Base-by-base conservation (phyloP, 2,329 filamentous ascomycete genomes). In the Cyphellophora attinorum region DNA sequence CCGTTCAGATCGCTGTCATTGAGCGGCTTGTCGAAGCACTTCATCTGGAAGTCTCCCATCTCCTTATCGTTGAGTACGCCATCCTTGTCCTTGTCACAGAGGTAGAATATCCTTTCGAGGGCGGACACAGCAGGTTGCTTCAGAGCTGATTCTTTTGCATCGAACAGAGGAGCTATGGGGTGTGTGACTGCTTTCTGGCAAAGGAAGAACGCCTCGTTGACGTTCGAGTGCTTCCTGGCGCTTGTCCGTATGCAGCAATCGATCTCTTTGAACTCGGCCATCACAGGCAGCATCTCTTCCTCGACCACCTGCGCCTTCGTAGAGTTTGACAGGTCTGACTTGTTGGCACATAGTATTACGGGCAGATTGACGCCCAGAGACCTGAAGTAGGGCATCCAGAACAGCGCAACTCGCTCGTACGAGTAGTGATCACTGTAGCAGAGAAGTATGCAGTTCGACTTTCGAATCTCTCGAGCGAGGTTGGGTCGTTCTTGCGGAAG, bases 351-450 rank as follows among this genome's bases (percentile, higher is more conserved):
- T 37, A 98, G 67, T 29, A 98, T 88, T 8, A 98, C 91, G 0
- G 91, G 91, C 14, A 98, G 86, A 56, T 98, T 98, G 55, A 98
- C 91, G n/a, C 91, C 91, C 25, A 98, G 74, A 3, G 88, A 94
- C 41, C 91, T 82, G 55, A 98, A 96, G 60, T 95, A 93, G 8
- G 91, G 91, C 74, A 98, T 82, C 91, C 91, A 98, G 60, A 96
- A 98, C 29, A 98, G 69, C 3, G 89, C 91, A 3, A 98, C 88
- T 23, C 91, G 73, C 57, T 98, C 91, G 64, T 96, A 98, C 70
- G 88, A 96, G 67, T 98, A 98, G 62, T 96, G 89, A 58, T 98
- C 91, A 47, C 88, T 88, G 60, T 98, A 98, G 35, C 98, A 88
- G 28, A 98, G 76, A 12, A 96, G 71, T 45, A 98, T 96, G 47